Percentiles rank a stretch among this genome's conserved stretches.
Evolutionary conservation across 208 protist genomes (phyloP).

Genomic region (Porcisia hertigi): DNA sequence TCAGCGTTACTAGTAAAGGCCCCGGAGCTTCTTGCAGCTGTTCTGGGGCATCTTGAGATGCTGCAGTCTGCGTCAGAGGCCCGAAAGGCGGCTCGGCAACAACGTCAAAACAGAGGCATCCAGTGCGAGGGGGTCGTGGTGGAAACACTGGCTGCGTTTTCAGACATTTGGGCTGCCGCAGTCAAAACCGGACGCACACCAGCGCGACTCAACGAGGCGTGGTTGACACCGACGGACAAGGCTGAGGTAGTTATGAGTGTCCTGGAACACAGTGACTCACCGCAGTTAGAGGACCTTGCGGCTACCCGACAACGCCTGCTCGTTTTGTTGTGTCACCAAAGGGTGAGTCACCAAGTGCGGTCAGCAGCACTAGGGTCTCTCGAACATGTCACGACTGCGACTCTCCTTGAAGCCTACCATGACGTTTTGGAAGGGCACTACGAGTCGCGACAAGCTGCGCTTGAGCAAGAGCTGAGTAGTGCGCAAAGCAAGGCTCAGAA

Average conservation of each 20-base stretch:
- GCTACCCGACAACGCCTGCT: constrained; percentile 12
- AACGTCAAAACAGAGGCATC: background rate
- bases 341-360: constrained; percentile 12
- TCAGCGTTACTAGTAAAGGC: background rate
- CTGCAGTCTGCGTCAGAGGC: constrained; percentile 10
- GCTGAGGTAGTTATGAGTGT: constrained; percentile 9
- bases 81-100: background rate
- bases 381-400: constrained; percentile 6
- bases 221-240: constrained; percentile 26
- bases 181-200: constrained; percentile 3
- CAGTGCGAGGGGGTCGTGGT: constrained; percentile 24
- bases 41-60: background rate
- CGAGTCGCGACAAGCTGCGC: background rate
- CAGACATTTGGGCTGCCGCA: constrained; percentile 15
- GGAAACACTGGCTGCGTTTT: constrained; percentile 11
- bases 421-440: background rate
- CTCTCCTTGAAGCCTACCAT: constrained; percentile 21
- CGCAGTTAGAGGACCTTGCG: constrained; percentile 21
- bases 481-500: background rate
- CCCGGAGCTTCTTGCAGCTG: constrained; percentile 6
- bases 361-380: background rate
- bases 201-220: constrained; percentile 15
- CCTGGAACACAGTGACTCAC: constrained; percentile 1
- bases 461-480: constrained; percentile 15
- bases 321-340: constrained; percentile 10